Base-by-base conservation (phyloP, 768 basidiomycete genomes). In the Leccinum ochraceum region DNA sequence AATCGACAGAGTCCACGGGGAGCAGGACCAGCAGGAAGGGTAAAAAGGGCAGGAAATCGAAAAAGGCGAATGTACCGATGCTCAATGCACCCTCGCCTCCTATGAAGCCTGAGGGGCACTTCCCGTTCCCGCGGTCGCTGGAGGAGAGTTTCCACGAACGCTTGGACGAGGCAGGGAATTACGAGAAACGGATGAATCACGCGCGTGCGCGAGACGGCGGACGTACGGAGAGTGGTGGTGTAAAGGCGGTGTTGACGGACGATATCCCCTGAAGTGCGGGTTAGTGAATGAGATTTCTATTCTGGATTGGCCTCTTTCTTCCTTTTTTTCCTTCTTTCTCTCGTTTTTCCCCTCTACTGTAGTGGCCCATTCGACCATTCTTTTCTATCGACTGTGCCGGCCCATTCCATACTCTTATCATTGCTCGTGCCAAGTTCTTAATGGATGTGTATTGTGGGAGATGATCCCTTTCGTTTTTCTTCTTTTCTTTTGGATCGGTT, bases 141-240 rank as follows among this genome's bases (percentile, higher is more conserved):
- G 74, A 72, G 53, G 73, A 74, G 71, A 66, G 78, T 72, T 57
- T 76, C 70, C 63, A 70, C 54, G 71, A 72, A 44, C 60, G 39
- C 28, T 28, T 53, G 20, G 61, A 69, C 42, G 67, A 71, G 59
- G 36, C 42, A 24, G 67, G 70, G 71, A 36, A 67, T 75, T 63
- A 78, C 75, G 74, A 72, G 61, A 75, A 68, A 60, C 79, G 88
- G 75, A 89, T 92, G 89, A 86, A 89, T 68, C 86, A 81, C 3
- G 82, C 86, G 28, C 82, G 88, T 46, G 91, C 86, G 53, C 79
- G 89, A 59, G 89, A 92, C 72, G 90, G 91, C 3, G 91, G 91
- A 42, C 78, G 90, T 66, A 93, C 91, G 62, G 89, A 91, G 77
- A 93, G 90, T 67, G 90, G 90, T 2, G 91, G 91, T n/a, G 89